Conservation (phyloP, 176 grass and related monocot genomes). For the Triticum urartu region DNA sequence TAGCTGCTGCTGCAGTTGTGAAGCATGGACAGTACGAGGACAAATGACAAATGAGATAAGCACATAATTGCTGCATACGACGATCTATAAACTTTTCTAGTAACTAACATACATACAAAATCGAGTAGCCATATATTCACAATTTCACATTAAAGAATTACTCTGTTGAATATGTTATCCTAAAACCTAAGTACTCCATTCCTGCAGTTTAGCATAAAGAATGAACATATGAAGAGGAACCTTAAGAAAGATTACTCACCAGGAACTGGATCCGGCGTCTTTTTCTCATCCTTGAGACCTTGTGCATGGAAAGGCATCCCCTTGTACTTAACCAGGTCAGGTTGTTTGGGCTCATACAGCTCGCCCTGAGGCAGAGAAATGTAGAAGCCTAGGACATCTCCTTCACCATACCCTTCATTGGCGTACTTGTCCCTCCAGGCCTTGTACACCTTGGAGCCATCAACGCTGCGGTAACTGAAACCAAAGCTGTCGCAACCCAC, state of each 20-base stretch:
- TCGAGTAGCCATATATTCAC: background rate
- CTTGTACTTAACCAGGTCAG: constrained; percentile 72
- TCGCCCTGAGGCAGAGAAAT: constrained; percentile 79
- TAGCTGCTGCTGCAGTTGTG: background rate
- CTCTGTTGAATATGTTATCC: background rate
- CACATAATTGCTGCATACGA: background rate
- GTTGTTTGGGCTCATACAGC: constrained; percentile 69
- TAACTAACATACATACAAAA: background rate
- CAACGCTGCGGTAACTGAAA: constrained; percentile 72
- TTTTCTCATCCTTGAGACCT: constrained; percentile 60
- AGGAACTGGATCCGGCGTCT: constrained; percentile 56
- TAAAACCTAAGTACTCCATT: background rate
- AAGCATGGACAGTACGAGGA: background rate
- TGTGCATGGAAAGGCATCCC: constrained; percentile 70
- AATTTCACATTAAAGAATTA: background rate
- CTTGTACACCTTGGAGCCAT: constrained; percentile 82
- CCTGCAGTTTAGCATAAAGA: background rate
- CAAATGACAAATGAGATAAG: background rate
- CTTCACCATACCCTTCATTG: constrained; percentile 55
- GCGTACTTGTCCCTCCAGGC: constrained; percentile 72
- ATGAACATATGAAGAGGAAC: background rate
- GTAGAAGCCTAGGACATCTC: constrained; percentile 88
- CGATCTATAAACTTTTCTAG: background rate
- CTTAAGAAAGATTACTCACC: constrained; percentile 47
- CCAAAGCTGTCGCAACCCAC: constrained; percentile 73